These are phyloP conservation scores for Arachis hypogaea DNA, from an alignment of 306 rosid species.

Conservation along the genomic window DNA sequence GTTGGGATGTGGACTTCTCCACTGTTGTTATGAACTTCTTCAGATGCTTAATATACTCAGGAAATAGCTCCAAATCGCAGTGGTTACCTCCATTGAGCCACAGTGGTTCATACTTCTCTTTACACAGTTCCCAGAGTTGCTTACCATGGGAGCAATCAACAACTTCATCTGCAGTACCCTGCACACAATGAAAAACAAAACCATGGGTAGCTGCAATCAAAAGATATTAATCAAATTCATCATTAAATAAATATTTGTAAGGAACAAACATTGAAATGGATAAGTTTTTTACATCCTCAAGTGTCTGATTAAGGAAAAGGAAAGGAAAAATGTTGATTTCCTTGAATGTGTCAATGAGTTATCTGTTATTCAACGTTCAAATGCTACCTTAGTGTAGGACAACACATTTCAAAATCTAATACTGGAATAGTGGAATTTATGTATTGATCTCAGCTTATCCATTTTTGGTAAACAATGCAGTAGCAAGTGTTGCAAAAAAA, in stretches of 20 bases:
- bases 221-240: neutral
- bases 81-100: conserved; percentile 98
- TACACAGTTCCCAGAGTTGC: conserved; percentile 95
- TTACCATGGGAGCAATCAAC: conserved; percentile 93
- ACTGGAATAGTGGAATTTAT: neutral
- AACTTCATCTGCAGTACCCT: conserved; percentile 96
- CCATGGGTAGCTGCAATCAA: conserved; percentile 14
- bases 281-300: neutral
- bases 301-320: neutral
- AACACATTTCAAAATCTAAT: neutral
- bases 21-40: conserved; percentile 83
- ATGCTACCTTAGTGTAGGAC: conserved; percentile 3
- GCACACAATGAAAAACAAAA: conserved; percentile 35
- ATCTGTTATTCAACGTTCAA: conserved; percentile 10
- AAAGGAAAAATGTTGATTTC: neutral
- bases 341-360: neutral
- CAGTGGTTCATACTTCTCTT: conserved; percentile 88
- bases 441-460: conserved; percentile 22
- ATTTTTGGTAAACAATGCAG: conserved; percentile 6
- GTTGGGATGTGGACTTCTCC: conserved; percentile 80
- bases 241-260: neutral
- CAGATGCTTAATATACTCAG: conserved; percentile 81
- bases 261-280: neutral
- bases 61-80: conserved; percentile 86
- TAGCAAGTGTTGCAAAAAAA: neutral